Evolutionary conservation across 306 rosid genomes (phyloP).

Genomic region (Datisca glomerata): DNA sequence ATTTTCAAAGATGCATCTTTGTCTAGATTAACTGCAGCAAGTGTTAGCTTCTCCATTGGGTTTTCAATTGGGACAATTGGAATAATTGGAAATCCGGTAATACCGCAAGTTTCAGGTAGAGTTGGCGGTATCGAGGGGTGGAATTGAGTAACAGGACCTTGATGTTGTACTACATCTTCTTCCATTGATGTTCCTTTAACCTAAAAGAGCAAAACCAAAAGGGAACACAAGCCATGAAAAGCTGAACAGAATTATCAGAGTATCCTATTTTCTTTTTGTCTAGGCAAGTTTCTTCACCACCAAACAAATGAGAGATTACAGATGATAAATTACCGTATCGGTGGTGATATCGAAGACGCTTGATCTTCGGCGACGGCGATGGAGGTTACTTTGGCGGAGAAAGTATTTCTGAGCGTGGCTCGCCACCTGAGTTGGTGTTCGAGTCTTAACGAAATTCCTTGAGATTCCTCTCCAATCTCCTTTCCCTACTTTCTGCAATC

Average conservation of each 20-base stretch:
- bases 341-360: slow-evolving; percentile 97
- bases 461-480: slow-evolving; percentile 99
- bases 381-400: slow-evolving; percentile 77
- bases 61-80: slow-evolving; percentile 24
- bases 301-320: background rate
- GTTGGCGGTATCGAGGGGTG: slow-evolving; percentile 27
- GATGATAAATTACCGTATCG: slow-evolving; percentile 45
- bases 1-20: slow-evolving; percentile 23
- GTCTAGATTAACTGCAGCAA: slow-evolving; percentile 33
- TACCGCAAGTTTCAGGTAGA: slow-evolving; percentile 32
- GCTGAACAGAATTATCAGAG: too few relatives aligned
- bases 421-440: slow-evolving; percentile 97
- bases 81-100: slow-evolving; percentile 34
- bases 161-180: slow-evolving; percentile 48
- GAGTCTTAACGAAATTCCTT: slow-evolving; percentile 84
- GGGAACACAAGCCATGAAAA: too few relatives aligned
- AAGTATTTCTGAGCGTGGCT: slow-evolving; percentile 98
- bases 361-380: slow-evolving; percentile 99
- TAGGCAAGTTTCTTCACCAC: background rate
- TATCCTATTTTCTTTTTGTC: too few relatives aligned
- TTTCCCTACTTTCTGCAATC: slow-evolving; percentile 93
- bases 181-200: slow-evolving; percentile 62
- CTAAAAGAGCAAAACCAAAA: slow-evolving; percentile 32
- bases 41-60: slow-evolving; percentile 39
- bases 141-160: slow-evolving; percentile 33